These are phyloP conservation scores for Avicennia marina DNA, from an alignment of 257 asterid genomes.

Conservation along the genomic window DNA sequence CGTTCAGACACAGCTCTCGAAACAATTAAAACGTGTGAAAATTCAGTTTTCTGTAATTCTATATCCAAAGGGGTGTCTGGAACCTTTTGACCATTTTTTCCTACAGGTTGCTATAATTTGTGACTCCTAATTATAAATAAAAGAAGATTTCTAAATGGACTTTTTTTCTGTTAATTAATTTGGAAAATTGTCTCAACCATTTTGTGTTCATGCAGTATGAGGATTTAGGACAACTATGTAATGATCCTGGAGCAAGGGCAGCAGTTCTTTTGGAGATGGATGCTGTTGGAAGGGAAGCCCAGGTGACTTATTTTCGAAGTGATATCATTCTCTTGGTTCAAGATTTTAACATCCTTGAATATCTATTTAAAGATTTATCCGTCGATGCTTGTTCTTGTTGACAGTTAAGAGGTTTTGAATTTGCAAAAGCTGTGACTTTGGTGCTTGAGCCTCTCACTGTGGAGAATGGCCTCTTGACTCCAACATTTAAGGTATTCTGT, in stretches of 20 bases:
- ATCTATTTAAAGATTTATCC: background rate
- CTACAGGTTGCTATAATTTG: too few species aligned
- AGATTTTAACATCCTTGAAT: background rate
- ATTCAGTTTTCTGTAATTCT: too few species aligned
- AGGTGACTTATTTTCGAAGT: slow-evolving; percentile 29
- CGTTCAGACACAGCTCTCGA: too few species aligned
- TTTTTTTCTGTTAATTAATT: too few species aligned
- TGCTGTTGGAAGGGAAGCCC: slow-evolving; percentile 58
- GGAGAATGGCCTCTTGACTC: slow-evolving; percentile 75
- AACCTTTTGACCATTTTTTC: background rate
- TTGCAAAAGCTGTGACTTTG: slow-evolving; percentile 60
- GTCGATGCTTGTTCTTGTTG: background rate
- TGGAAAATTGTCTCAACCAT: background rate
- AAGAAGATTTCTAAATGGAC: too few species aligned
- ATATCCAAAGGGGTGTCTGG: too few species aligned
- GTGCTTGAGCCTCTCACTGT: slow-evolving; percentile 57
- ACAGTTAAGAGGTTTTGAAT: slow-evolving; percentile 83
- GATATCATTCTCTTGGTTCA: background rate
- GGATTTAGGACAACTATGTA: slow-evolving; percentile 44
- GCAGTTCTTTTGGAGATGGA: slow-evolving; percentile 73
- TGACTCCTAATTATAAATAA: too few species aligned
- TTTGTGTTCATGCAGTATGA: slow-evolving; percentile 30
- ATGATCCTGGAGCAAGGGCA: slow-evolving; percentile 46
- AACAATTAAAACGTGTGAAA: too few species aligned
- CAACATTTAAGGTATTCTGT: slow-evolving; percentile 59